Base-by-base conservation (phyloP, 2,329 filamentous ascomycete species). In the Xylariaceae sp. region DNA sequence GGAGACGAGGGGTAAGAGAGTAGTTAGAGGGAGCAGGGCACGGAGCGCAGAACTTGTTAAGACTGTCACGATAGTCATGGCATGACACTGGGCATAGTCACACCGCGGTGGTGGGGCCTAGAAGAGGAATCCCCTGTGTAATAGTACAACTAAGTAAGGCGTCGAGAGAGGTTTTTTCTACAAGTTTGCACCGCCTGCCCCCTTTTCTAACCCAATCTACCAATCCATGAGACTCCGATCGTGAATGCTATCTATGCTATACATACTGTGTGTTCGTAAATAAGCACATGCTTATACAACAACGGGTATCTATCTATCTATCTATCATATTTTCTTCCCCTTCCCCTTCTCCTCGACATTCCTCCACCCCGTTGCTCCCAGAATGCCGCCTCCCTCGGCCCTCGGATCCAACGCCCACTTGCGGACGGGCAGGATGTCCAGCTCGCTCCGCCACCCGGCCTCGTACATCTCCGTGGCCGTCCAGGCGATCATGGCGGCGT, bases 401-500 rank as follows among this genome's bases (percentile, higher is more conserved):
- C 67, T 65, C 1, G 83, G 75, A 70, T 93, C 90, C 71, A 96
- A 81, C 2, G 86, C 79, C 92, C 92, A 96, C 70, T 86, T 89
- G 45, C 81, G 79, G 44, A 89, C 69, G 2, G 87, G 81, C 45
- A 81, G 71, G 54, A 87, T 81, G 20, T 77, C 79, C 53, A 93
- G 67, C 19, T 83, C 81, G 7, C 85, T 88, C 56, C 78, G 74
- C 79, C 85, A 93, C 0, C 93, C 93, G 1, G 83, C 85, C 72
- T 89, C 82, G 68, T 84, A 97, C 93, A 99, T 97, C 75, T 98
- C 93, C 63, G 93, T 82, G 0, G 89, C 95, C 1, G 93, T 81
- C 93, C 95, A 98, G 1, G 89, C 93, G 70, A 98, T 93, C 95
- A 99, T 99, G 46, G 92, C 91, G 12, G 95, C 95, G 73, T 99